Evolutionary conservation across 1,139 yeast genomes (phyloP), one percentile per base, ranked within the genome.

Genomic region (Candida pseudoviswanathii): DNA sequence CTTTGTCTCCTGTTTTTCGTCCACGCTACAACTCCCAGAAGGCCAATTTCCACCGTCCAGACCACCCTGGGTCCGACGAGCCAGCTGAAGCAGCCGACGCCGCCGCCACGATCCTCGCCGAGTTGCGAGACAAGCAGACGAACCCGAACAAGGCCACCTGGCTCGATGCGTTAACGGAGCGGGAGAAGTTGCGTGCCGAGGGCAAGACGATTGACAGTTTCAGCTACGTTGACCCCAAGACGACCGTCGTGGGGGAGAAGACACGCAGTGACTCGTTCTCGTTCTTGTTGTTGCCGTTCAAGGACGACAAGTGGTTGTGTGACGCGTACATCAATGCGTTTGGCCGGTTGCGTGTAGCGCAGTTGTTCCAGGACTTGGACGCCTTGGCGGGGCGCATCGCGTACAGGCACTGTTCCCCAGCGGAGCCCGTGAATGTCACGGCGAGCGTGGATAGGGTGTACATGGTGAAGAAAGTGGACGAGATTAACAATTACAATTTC

Each of bases 381-480:
- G 94, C 95, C 4, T 73, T 89, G 54, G 96, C 96, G 1, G 96
- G 96, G 39, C 81, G 90, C 61, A 89, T 89, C 59, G 95, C 95
- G 25, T 86, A 89, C 64, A 77, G 88, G 59, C 96, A 89, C 63
- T 88, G 96, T 70, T 78, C 89, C 5, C 97, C 97, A 0, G 94
- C 96, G 1, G 91, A 87, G 63, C 96, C 97, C 7, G 91, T 89
- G 66, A 86, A 89, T 63, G 97, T 90, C 33, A 92, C 97, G 10
- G 97, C 97, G 1, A 86, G 95, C 11, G 97, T 92, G 34, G 97
- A 92, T 68, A 77, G 97, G 54, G 89, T 92, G 58, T 89, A 89
- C 66, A 86, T 92, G 84, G 83, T 90, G 53, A 88, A 87, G 64
- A 85, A 90, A 55, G 83, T 91, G 41, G 96, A 90, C 61, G 90